Percentiles rank a stretch among this genome's conserved stretches.
These are phyloP conservation scores for Wickerhamomyces hampshirensis DNA, from an alignment of 805 yeast genomes.

Conservation along the genomic window DNA sequence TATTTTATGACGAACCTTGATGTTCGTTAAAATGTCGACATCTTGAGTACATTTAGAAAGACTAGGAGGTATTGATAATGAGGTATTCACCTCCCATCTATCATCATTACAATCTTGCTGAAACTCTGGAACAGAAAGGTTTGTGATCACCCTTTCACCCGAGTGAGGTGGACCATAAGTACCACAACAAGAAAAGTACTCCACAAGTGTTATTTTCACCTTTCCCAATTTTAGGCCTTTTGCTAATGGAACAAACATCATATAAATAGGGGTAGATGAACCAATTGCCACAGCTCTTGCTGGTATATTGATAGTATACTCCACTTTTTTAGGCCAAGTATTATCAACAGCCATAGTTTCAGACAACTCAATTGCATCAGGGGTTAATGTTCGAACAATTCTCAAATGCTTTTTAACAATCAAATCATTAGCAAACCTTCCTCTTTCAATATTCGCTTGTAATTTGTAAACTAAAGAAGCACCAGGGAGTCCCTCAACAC, in stretches of 20 bases:
- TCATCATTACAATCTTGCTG: conserved; percentile 36
- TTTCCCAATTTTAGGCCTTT: conserved; percentile 79
- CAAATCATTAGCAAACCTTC: conserved; percentile 65
- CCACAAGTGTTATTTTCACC: conserved; percentile 64
- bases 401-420: conserved; percentile 67
- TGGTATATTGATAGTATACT: conserved; percentile 82
- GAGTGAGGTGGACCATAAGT: conserved; percentile 50
- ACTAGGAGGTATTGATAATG: conserved; percentile 64
- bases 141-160: conserved; percentile 60
- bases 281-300: conserved; percentile 90
- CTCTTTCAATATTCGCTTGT: conserved; percentile 78
- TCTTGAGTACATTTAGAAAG: conserved; percentile 82
- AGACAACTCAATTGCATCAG: conserved; percentile 81
- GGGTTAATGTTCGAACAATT: conserved; percentile 78
- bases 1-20: conserved; percentile 85
- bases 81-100: conserved; percentile 68
- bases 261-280: conserved; percentile 61
- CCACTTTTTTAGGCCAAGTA: conserved; percentile 93
- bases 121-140: conserved; percentile 36
- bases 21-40: conserved; percentile 60
- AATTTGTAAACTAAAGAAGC: conserved; percentile 68
- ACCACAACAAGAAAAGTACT: conserved; percentile 59
- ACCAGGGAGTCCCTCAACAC: conserved; percentile 85
- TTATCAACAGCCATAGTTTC: conserved; percentile 94
- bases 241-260: conserved; percentile 70